phyloP scores from a whole-genome alignment of 169 alveolate genomes.

The Besnoitia besnoiti region DNA sequence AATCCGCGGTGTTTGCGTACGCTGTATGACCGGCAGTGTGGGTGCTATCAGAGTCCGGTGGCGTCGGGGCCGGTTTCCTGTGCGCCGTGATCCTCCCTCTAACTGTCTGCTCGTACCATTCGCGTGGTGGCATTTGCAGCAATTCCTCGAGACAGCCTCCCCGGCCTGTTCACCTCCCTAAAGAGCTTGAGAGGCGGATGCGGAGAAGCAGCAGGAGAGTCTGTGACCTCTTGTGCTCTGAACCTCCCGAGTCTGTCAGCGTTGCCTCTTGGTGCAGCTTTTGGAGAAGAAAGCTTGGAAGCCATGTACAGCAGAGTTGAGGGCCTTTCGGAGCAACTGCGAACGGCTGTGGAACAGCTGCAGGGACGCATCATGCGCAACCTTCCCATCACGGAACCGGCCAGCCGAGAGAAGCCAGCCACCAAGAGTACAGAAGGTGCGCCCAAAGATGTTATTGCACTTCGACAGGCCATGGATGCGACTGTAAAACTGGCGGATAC shows the following conservation, averaged over 20 bases:
- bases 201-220: not conserved
- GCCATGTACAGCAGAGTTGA: constrained; percentile 7
- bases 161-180: not conserved
- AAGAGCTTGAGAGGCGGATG: not conserved
- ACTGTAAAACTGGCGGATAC: constrained; percentile 30
- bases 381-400: not conserved
- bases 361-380: not conserved
- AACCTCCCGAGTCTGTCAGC: not conserved
- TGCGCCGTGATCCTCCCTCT: not conserved
- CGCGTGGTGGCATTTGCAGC: constrained; percentile 2
- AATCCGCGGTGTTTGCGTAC: no score
- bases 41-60: not conserved
- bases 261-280: not conserved
- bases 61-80: not conserved
- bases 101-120: not conserved
- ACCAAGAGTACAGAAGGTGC: not conserved
- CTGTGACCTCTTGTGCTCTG: constrained; percentile 1
- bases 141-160: not conserved
- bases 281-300: not conserved
- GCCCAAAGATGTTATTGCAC: not conserved
- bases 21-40: no score
- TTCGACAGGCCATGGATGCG: constrained; percentile 31
- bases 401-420: not conserved
- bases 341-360: constrained; percentile 1
- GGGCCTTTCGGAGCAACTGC: not conserved